Evolutionary conservation across 129 eudicot genomes (phyloP).

Genomic region (Kitagawia praeruptora): DNA sequence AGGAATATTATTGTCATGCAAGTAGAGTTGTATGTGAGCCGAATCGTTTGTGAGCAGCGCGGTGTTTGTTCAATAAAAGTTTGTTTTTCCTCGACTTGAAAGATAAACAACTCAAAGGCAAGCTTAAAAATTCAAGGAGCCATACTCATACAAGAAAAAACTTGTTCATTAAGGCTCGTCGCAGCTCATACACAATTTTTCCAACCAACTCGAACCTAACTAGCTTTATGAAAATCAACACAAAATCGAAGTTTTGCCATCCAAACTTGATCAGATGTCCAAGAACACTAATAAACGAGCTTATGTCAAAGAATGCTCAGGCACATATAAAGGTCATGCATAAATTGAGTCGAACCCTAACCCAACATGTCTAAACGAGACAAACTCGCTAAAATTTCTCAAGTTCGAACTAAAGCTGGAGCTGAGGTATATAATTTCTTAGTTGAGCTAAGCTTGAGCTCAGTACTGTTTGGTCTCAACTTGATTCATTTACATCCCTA

Average conservation of each 20-base stretch:
- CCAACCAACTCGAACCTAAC: background rate
- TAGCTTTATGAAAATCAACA: background rate
- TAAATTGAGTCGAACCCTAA: background rate
- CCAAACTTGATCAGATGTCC: background rate
- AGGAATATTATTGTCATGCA: background rate
- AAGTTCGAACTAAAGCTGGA: background rate
- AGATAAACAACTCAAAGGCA: background rate
- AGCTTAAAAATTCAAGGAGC: background rate
- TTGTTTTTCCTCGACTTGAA: background rate
- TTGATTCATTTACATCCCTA: background rate
- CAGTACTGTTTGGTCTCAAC: background rate
- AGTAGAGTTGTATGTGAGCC: background rate
- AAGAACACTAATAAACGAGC: background rate
- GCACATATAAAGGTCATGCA: background rate
- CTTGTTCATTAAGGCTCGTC: background rate
- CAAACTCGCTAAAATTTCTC: background rate
- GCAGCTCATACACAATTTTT: background rate
- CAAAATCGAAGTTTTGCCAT: background rate
- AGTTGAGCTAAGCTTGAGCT: background rate
- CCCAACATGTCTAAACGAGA: background rate
- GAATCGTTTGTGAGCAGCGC: background rate
- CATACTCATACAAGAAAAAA: background rate
- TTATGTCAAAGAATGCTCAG: background rate
- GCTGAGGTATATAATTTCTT: background rate
- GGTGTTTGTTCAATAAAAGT: background rate